phyloP scores from a whole-genome alignment of 345 rosid genomes.

The Rhizophora mangle region DNA sequence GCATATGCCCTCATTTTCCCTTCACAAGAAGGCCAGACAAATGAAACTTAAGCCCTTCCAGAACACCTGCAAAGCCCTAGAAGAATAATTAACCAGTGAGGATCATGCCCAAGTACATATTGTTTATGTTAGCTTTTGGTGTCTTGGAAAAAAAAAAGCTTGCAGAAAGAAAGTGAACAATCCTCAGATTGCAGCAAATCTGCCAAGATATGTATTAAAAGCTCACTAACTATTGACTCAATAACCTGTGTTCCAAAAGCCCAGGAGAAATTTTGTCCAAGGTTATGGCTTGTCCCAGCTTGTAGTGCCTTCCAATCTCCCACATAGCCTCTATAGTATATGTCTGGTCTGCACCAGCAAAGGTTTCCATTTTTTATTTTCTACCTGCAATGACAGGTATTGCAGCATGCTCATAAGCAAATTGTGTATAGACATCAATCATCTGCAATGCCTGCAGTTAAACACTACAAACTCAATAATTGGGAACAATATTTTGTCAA shows the following conservation, averaged over 20 bases:
- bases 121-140: too few relatives aligned
- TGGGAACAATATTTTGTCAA: background rate
- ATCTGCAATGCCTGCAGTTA: conserved; percentile 73
- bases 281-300: conserved; percentile 91
- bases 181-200: too few relatives aligned
- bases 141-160: too few relatives aligned
- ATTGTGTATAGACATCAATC: conserved; percentile 82
- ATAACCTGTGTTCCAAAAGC: conserved; percentile 83
- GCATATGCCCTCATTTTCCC: too few relatives aligned
- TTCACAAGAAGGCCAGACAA: too few relatives aligned
- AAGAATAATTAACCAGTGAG: too few relatives aligned
- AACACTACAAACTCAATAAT: conserved; percentile 32
- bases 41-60: too few relatives aligned
- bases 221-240: background rate
- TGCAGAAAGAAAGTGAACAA: too few relatives aligned
- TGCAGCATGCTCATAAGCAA: conserved; percentile 91
- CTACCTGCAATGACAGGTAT: conserved; percentile 90
- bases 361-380: conserved; percentile 77
- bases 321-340: conserved; percentile 98
- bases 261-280: conserved; percentile 86
- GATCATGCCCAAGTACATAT: too few relatives aligned
- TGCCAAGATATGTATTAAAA: too few relatives aligned
- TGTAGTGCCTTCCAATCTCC: conserved; percentile 92
- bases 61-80: too few relatives aligned
- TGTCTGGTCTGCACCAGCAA: conserved; percentile 89